Evolutionary conservation across 2,329 filamentous ascomycete species (phyloP).

Genomic region (Aspergillaceae sp.): DNA sequence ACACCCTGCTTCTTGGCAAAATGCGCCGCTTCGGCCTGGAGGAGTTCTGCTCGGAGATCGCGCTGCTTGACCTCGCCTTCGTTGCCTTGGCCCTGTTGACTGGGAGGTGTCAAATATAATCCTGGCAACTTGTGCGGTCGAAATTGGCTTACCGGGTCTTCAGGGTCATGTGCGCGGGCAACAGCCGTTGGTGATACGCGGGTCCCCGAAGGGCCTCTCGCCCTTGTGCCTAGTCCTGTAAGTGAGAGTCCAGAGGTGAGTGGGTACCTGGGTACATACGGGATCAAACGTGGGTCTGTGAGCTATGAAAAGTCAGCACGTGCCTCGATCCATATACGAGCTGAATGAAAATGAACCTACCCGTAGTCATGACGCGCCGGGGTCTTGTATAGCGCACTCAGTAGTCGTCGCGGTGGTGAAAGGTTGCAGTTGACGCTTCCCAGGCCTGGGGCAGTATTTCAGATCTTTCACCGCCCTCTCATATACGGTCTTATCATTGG

Average conservation of each 20-base stretch:
- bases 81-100: constrained; percentile 82
- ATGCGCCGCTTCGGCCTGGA: constrained; percentile 79
- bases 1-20: constrained; percentile 74
- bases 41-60: constrained; percentile 81
- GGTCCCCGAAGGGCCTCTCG: constrained; percentile 91
- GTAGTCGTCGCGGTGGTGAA: no score
- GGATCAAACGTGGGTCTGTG: constrained; percentile 94
- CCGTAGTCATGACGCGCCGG: constrained; percentile 33
- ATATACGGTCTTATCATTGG: no score
- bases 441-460: constrained; percentile 6
- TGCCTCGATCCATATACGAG: not conserved
- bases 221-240: constrained; percentile 60
- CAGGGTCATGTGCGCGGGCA: constrained; percentile 86
- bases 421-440: not conserved
- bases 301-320: constrained; percentile 39
- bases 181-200: constrained; percentile 90
- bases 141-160: constrained; percentile 60
- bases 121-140: not conserved
- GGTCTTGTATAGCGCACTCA: not conserved
- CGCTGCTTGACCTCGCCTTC: constrained; percentile 60
- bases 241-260: constrained; percentile 11
- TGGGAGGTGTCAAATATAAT: constrained; percentile 24
- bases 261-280: constrained; percentile 40
- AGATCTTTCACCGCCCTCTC: no score
- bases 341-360: constrained; percentile 13